Base-by-base conservation (phyloP, 768 basidiomycete species). In the Agrocybe chaxingu region DNA sequence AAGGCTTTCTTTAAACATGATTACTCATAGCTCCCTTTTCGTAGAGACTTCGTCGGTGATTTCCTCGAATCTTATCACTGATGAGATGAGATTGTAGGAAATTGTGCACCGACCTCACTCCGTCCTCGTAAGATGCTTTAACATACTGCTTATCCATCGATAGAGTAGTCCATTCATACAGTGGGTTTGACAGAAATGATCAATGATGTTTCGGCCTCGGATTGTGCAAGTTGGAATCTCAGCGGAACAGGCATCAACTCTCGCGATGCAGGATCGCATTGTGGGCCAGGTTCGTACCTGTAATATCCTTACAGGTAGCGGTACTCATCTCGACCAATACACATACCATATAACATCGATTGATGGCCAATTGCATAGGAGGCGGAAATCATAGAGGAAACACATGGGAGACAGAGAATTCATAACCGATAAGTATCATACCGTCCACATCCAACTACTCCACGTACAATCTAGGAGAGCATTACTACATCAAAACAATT, bases 401-500 rank as follows among this genome's bases (percentile, higher is more conserved):
- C 41, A 42, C 41, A 42, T 42, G 50, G 47, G 24, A 46, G 46
- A 50, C 42, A 46, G 40, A 44, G 48, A 52, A 46, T 51, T 58
- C 58, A 59, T 60, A 57, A 55, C 54, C 59, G 60, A 62, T 57
- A 59, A 59, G 60, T 60, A 60, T 48, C 55, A 58, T 56, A 55
- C 64, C 59, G 24, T 24, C 24, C 24, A 24, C 59, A 63, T 64
- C 63, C 60, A 52, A 61, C 61, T 50, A 58, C 61, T 63, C 62
- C 63, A 58, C 62, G 63, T 64, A 63, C 65, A 63, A 63, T 63
- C 62, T 64, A 61, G 58, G 57, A 53, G 54, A 48, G 48, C 52
- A 58, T 61, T 48, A 64, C 59, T 59, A 62, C 58, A 51, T 51
- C 49, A 55, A 58, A 54, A 51, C 47, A 57, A 24, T 24, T 52